Conservation (phyloP, 176 grass and related monocot species). For the Triticum aestivum region DNA sequence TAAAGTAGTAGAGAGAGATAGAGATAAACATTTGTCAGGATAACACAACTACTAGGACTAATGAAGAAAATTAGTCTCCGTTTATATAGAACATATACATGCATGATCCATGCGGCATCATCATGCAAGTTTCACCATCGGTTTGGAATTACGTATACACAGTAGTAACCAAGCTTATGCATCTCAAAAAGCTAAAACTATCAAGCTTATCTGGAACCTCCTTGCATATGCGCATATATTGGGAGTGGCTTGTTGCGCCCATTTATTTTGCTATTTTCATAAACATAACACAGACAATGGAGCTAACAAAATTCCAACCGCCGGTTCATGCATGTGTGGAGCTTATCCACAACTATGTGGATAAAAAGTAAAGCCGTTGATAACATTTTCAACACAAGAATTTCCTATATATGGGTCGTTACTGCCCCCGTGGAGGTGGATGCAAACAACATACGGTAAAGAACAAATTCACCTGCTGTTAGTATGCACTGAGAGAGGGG, state of each 20-base stretch:
- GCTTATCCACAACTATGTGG: neutral
- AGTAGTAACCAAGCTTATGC: neutral
- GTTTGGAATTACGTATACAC: neutral
- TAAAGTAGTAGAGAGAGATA: no score
- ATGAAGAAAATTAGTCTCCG: no score
- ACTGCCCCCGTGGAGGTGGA: no score
- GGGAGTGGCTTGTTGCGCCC: neutral
- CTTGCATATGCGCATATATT: neutral
- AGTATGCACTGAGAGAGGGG: no score
- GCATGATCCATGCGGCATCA: neutral
- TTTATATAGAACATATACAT: neutral
- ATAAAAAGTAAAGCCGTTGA: neutral
- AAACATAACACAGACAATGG: neutral
- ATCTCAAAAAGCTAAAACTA: neutral
- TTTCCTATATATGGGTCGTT: no score
- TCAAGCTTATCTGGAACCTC: neutral
- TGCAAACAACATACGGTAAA: no score
- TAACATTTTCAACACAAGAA: neutral
- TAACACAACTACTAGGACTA: neutral
- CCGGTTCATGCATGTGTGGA: neutral
- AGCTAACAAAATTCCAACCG: neutral
- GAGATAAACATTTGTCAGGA: neutral
- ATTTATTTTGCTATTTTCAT: neutral
- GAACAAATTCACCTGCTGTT: no score
- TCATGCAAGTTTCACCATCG: neutral